Evolutionary conservation across 164 flowering plant species (phyloP).

Genomic region (Amborella trichopoda): DNA sequence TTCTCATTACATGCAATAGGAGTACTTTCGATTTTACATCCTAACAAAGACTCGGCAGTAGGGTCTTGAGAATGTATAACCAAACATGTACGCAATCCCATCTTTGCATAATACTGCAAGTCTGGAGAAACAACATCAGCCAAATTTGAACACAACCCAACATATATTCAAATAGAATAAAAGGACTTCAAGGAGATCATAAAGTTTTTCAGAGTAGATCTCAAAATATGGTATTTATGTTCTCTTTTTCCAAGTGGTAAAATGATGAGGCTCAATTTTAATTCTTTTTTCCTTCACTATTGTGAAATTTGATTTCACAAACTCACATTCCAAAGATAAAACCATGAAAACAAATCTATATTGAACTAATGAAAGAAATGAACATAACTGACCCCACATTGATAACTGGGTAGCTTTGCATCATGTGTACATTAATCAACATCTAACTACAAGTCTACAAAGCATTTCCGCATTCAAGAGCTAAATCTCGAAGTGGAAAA

Average conservation of each 20-base stretch:
- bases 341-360: too few relatives aligned
- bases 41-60: slow-evolving; percentile 66
- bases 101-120: slow-evolving; percentile 62
- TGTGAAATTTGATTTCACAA: neutral
- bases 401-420: too few relatives aligned
- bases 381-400: too few relatives aligned
- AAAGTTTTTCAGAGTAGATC: neutral
- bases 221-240: neutral
- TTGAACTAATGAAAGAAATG: too few relatives aligned
- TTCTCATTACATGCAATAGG: slow-evolving; percentile 35
- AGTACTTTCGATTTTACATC: slow-evolving; percentile 69
- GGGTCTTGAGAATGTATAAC: slow-evolving; percentile 81
- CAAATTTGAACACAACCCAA: neutral
- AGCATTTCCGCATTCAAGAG: too few relatives aligned
- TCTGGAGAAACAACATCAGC: neutral
- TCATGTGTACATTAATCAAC: too few relatives aligned
- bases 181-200: neutral
- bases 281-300: neutral
- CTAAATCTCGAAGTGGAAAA: too few relatives aligned
- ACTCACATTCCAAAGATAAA: too few relatives aligned
- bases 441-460: too few relatives aligned
- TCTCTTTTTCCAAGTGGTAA: neutral
- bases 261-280: neutral
- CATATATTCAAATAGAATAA: neutral
- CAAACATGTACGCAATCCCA: slow-evolving; percentile 68